phyloP scores from a whole-genome alignment of 2,329 filamentous ascomycete species.

The Venturia oleaginea region DNA sequence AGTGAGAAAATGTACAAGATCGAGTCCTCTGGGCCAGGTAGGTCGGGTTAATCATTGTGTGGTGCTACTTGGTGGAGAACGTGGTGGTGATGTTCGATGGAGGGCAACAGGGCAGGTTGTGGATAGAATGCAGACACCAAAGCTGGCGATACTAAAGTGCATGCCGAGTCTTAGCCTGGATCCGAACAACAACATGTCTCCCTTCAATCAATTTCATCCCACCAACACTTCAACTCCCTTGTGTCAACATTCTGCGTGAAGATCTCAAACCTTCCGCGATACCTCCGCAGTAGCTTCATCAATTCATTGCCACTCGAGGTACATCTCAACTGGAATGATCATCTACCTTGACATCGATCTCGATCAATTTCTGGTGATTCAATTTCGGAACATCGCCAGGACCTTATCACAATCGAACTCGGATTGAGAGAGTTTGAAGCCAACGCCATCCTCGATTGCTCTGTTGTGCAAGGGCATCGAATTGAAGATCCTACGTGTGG shows the following conservation, averaged over 20 bases:
- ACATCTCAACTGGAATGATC: background rate
- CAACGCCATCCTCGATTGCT: background rate
- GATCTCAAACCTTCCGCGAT: no score
- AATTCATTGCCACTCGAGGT: background rate
- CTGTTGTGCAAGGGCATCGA: background rate
- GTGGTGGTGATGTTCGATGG: background rate
- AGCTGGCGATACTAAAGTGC: background rate
- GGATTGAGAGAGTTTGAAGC: background rate
- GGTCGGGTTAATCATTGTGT: constrained; percentile 72
- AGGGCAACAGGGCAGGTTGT: background rate
- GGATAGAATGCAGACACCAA: background rate
- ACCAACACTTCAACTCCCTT: background rate
- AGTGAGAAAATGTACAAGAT: constrained; percentile 34
- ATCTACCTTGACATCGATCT: background rate
- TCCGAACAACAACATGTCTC: background rate
- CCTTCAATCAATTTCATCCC: background rate
- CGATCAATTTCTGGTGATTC: background rate
- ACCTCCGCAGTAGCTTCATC: no score
- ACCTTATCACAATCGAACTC: background rate
- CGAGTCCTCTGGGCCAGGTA: constrained; percentile 61
- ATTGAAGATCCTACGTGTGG: background rate
- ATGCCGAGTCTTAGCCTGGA: background rate
- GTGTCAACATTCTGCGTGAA: no score
- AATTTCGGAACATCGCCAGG: background rate
- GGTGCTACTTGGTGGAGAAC: background rate